A percentile compares a stretch with the other conserved stretches of the same genome.
These are phyloP conservation scores for Aspergillus candidus DNA, from an alignment of 2,329 filamentous ascomycete genomes.

Conservation along the genomic window DNA sequence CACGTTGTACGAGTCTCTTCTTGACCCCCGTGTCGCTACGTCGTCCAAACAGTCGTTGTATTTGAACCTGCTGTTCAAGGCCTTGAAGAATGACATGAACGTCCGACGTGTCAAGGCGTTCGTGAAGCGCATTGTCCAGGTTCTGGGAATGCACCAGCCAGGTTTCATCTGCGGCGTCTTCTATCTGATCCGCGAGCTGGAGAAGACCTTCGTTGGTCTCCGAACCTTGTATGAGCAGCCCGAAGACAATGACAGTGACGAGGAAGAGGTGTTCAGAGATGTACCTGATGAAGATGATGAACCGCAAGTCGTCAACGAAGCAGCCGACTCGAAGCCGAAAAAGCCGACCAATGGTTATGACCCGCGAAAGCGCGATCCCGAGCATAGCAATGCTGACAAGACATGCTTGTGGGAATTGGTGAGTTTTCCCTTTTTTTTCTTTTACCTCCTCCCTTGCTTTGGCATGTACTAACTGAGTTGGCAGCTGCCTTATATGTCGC, in stretches of 20 bases:
- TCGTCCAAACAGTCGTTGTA: constrained; percentile 96
- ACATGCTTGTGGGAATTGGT: constrained; percentile 92
- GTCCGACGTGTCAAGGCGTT: constrained; percentile 91
- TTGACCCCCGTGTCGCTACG: constrained; percentile 79
- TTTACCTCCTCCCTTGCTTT: neutral
- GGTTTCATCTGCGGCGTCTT: constrained; percentile 90
- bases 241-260: constrained; percentile 67
- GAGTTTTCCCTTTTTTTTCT: constrained; percentile 28
- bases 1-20: constrained; percentile 87
- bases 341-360: constrained; percentile 57
- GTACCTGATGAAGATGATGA: constrained; percentile 52
- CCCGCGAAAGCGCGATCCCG: constrained; percentile 82
- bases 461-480: constrained; percentile 14
- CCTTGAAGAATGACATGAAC: constrained; percentile 85
- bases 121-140: constrained; percentile 83
- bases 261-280: constrained; percentile 64
- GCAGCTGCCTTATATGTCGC: constrained; percentile 60
- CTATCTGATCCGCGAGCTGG: constrained; percentile 78
- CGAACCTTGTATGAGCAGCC: constrained; percentile 72
- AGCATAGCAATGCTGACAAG: constrained; percentile 85
- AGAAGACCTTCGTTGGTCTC: constrained; percentile 72
- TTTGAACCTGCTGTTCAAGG: constrained; percentile 81
- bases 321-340: constrained; percentile 22
- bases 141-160: constrained; percentile 81
- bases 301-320: constrained; percentile 14